Evolutionary conservation across 148 eudicot genomes (phyloP), one percentile per base, ranked within the genome.

Genomic region (Gaultheria prostrata): DNA sequence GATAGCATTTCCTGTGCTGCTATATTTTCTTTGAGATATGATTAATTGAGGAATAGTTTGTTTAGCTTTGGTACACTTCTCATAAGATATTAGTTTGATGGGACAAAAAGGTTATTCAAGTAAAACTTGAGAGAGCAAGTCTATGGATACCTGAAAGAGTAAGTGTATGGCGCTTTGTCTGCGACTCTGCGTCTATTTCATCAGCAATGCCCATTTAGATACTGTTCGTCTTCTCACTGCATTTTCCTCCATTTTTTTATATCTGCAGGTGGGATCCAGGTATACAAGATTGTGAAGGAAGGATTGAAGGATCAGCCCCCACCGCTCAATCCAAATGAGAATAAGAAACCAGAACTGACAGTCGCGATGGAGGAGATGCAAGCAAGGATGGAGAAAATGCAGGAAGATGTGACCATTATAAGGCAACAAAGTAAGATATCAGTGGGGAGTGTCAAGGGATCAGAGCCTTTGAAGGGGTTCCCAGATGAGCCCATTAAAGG

Each of bases 331-430:
- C 20, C 82, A 33, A 75, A 81, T 79, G 59, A 79, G 48, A 77
- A n/a, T 35, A 76, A 85, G 57, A 83, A 85, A 69, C 79, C 84
- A n/a, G 82, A 83, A 75, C 48, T 46, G 48, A 32, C 78, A 14
- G 6, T 84, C 8, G 82, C 26, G 35, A 73, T 86, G 87, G 87
- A 82, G 78, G 89, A 88, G 84, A 74, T 90, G 84, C 88, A 78
- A 76, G 89, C 89, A 67, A 83, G 63, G 33, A 83, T 90, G 88
- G 88, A 81, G 82, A 87, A 88, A 85, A 75, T 86, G 87, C 67
- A 81, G 79, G 87, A 86, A 53, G 86, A 83, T 13, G 43, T 80
- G 85, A 79, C 87, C 57, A 39, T 53, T 24, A 8, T 43, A 61
- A 77, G 77, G 77, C 86, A 77, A 18, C 87, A 83, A 82, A 85